Base-by-base conservation (phyloP, 139 green algal species). In the Volvox reticuliferus region DNA sequence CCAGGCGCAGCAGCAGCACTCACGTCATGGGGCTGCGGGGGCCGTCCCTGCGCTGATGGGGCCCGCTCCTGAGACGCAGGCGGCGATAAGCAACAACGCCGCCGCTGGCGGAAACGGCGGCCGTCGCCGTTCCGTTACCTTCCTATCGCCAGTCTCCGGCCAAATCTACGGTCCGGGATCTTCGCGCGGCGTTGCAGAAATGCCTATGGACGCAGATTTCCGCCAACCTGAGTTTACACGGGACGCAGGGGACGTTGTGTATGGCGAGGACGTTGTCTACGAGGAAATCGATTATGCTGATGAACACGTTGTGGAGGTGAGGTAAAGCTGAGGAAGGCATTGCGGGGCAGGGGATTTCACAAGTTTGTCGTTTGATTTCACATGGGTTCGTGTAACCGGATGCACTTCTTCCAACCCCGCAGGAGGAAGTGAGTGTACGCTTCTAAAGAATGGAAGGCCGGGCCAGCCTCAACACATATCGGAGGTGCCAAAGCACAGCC, bases 381-480 rank as follows among this genome's bases (percentile, higher is more conserved):
- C 9, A 55, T 55, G 44, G 44, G 44, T 9, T 55, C 44, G 44
- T 55, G 9, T 55, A 55, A 55, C 44, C 44, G 5, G 44, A 9
- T 9, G 5, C 44, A 55, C 44, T 55, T 5, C 44, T 55, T 28
- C 12, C 65, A 73, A 30, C 1, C 76, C 30, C 32, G 30, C 78
- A 84, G 78, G 78, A 84, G 22, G 78, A 84, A 44, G 22, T 84
- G 24, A 63, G 78, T 18, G 32, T 84, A 44, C 78, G 78, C 78
- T 84, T 84, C 19, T 79, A 30, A 79, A 21, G 71, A 35, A 14
- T 30, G 71, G 71, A 35, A 20, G 18, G 35, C n/a, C 9, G 44
- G 44, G 44, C 44, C 44, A 9, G 44, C 44, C 44, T 55, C 44
- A 55, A 55, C 44, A 14, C 5, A 55, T 9, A 9, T 55, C 44